A percentile compares a stretch with the other conserved stretches of the same genome.
Conservation (phyloP, 768 basidiomycete genomes). For the Tricholoma saponaceum region DNA sequence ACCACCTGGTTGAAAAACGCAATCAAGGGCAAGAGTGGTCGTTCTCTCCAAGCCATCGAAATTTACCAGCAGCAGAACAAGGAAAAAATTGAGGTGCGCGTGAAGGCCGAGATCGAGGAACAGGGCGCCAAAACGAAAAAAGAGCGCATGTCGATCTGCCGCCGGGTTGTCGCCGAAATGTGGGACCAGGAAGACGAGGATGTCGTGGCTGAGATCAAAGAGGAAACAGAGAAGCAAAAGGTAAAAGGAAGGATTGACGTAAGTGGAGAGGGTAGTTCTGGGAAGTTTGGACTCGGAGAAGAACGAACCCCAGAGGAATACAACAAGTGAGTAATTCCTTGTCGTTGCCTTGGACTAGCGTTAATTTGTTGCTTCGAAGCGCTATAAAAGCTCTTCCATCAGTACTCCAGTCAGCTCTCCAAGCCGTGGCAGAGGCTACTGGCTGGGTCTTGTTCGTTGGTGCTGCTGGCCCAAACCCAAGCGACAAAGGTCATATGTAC, state of each 20-base stretch:
- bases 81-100: background rate
- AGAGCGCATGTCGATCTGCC: background rate
- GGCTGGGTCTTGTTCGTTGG: background rate
- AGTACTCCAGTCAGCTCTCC: background rate
- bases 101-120: background rate
- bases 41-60: background rate
- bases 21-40: background rate
- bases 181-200: background rate
- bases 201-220: conserved; percentile 52
- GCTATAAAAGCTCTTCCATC: background rate
- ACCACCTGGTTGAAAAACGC: background rate
- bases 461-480: background rate
- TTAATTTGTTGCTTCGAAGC: background rate
- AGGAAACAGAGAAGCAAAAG: conserved; percentile 51
- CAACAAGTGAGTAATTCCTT: background rate
- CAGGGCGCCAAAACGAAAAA: background rate
- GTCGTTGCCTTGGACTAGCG: background rate
- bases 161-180: background rate
- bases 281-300: background rate
- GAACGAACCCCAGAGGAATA: background rate
- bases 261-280: background rate
- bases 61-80: background rate
- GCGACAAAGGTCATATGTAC: background rate
- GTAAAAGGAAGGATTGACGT: conserved; percentile 26
- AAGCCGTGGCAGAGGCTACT: background rate